Evolutionary conservation across 108 stramenopile species (phyloP).

Genomic region (Thalassiosira profunda): DNA sequence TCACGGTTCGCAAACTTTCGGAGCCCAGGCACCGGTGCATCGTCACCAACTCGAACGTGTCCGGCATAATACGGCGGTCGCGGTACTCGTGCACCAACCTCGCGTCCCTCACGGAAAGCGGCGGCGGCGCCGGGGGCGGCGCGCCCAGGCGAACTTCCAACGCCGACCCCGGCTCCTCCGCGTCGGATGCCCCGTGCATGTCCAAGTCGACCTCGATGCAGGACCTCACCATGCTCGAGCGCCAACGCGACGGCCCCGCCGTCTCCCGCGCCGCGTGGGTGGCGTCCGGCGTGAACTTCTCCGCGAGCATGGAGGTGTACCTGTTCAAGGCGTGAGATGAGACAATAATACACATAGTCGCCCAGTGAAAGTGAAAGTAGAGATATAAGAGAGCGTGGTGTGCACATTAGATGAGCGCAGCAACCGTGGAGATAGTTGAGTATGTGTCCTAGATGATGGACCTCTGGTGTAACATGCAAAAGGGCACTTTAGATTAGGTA

Average conservation of each 20-base stretch:
- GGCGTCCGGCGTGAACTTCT: conserved; percentile 18
- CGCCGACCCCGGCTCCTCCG: no score
- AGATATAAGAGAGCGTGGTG: no score
- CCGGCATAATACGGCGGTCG: conserved; percentile 11
- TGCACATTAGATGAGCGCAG: no score
- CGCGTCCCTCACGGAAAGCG: neutral
- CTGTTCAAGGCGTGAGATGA: conserved; percentile 13
- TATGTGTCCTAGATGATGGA: no score
- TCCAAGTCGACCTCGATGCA: neutral
- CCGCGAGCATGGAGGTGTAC: conserved; percentile 26
- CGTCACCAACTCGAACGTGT: conserved; percentile 1
- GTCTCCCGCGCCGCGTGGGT: neutral
- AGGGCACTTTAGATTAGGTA: no score
- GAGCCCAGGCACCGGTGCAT: conserved; percentile 23
- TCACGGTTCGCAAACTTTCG: conserved; percentile 15
- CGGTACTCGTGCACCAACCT: conserved; percentile 23
- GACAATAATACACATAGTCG: neutral
- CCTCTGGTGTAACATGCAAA: no score
- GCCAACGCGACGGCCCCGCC: no score
- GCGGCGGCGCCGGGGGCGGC: neutral
- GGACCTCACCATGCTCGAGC: no score
- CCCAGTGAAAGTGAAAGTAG: no score
- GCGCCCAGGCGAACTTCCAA: neutral
- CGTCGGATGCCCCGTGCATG: neutral
- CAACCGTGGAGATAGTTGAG: no score